Percentiles rank a stretch among this genome's conserved stretches.
phyloP scores from a whole-genome alignment of 2,329 filamentous ascomycete species.

The Capronia epimyces region DNA sequence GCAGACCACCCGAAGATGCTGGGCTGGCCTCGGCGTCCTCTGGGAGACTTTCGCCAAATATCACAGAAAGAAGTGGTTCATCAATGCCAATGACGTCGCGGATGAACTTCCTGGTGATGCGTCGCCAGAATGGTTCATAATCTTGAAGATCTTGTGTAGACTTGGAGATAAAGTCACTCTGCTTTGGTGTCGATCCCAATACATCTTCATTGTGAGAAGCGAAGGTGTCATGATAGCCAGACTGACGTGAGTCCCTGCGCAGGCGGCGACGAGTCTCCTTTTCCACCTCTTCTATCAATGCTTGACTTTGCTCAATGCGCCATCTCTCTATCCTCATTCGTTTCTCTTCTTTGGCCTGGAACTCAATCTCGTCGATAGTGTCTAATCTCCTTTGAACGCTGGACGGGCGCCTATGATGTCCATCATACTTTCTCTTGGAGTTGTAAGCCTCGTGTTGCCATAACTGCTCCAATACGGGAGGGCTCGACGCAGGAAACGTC shows the following conservation, averaged over 20 bases:
- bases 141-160: conserved; percentile 40
- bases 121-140: conserved; percentile 67
- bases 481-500: conserved; percentile 65
- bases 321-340: conserved; percentile 83
- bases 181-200: conserved; percentile 27
- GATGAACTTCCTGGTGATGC: conserved; percentile 79
- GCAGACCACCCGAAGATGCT: conserved; percentile 17
- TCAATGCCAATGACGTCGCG: conserved; percentile 87
- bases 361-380: conserved; percentile 52
- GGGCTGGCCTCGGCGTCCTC: conserved; percentile 32
- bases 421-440: conserved; percentile 54
- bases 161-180: conserved; percentile 24
- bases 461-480: conserved; percentile 68
- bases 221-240: conserved; percentile 15
- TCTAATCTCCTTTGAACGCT: conserved; percentile 55
- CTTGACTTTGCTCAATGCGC: conserved; percentile 82
- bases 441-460: conserved; percentile 88
- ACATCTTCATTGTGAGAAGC: conserved; percentile 22
- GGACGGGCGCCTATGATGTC: conserved; percentile 48
- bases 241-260: conserved; percentile 31
- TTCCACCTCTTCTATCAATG: conserved; percentile 82
- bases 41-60: conserved; percentile 75
- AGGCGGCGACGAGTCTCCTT: conserved; percentile 70
- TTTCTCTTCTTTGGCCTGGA: conserved; percentile 64
- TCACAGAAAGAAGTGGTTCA: conserved; percentile 72